Conservation (phyloP, 345 rosid species). For the Rubroshorea leprosula region DNA sequence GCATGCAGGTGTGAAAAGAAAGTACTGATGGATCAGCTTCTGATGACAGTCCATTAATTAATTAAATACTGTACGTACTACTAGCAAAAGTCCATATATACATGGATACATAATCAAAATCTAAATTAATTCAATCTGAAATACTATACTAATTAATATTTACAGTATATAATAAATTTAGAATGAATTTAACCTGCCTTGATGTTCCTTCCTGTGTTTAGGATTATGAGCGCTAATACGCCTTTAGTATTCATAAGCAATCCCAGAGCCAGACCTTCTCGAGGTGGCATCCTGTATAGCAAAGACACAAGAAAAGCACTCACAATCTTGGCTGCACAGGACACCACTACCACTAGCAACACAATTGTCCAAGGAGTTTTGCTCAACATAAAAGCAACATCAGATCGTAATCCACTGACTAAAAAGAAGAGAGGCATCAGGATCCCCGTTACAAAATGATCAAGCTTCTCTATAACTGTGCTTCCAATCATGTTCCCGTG, state of each 20-base stretch:
- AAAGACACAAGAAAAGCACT: slow-evolving; percentile 29
- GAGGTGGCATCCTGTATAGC: slow-evolving; percentile 22
- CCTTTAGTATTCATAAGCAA: slow-evolving; percentile 72
- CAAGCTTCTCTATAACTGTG: slow-evolving; percentile 36
- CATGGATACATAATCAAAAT: neutral
- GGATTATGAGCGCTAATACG: slow-evolving; percentile 37
- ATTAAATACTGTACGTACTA: too few species aligned
- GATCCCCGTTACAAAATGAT: slow-evolving; percentile 33
- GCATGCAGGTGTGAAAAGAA: neutral
- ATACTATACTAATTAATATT: too few species aligned
- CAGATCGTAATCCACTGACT: slow-evolving; percentile 31
- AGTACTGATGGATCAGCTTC: too few species aligned
- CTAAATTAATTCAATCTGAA: too few species aligned
- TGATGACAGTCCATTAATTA: too few species aligned
- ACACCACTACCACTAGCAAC: slow-evolving; percentile 10
- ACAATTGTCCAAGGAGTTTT: neutral
- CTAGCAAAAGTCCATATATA: too few species aligned
- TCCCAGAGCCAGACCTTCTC: slow-evolving; percentile 42
- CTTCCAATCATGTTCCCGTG: slow-evolving; percentile 18
- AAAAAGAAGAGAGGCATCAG: slow-evolving; percentile 51
- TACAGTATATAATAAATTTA: too few species aligned
- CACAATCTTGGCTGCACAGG: slow-evolving; percentile 34
- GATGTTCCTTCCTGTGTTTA: slow-evolving; percentile 43
- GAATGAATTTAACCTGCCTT: slow-evolving; percentile 21
- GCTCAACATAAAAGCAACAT: slow-evolving; percentile 9